Evolutionary conservation across 2,329 filamentous ascomycete species (phyloP), one percentile per base, ranked within the genome.

Genomic region (Lachnellula suecica): DNA sequence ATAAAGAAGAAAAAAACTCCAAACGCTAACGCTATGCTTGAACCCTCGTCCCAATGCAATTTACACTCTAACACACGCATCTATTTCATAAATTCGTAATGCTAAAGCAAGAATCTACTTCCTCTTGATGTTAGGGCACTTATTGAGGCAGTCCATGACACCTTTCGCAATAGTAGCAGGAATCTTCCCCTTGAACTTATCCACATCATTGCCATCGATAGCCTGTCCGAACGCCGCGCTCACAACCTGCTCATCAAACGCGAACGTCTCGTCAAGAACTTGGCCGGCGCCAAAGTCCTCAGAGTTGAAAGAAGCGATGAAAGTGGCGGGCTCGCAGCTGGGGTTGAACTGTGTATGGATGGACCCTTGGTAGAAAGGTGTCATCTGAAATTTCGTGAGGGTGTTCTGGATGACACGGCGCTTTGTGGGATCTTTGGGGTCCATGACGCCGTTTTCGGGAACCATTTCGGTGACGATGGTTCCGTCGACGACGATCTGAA

Each of bases 321-420:
- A 81, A 19, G 74, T 69, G 49, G 74, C 76, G 31, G 73, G 66
- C 40, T 73, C 69, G 66, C 80, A 83, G 58, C 74, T 70, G 1
- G 79, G 78, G 69, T 83, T 84, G 66, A 74, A 80, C 62, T 82
- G 77, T 7, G 74, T 77, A 67, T 84, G 81, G 20, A 82, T 63
- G 5, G 74, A 71, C 23, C 80, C 81, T 63, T 76, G 74, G 59
- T 76, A 79, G 68, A 82, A 82, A 44, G 77, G 73, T 2, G 76
- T 79, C 68, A 79, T 76, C 66, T 77, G 72, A 65, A 72, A 72
- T 53, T 69, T 65, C 10, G 59, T 60, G 35, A 82, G 65, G 34
- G 67, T 70, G 58, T 72, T 73, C 46, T 58, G 59, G 45, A 74
- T 69, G 22, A 71, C 65, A 6, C 76, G 69, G 20, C 69, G 73